Percentiles rank a stretch among this genome's conserved stretches.
Evolutionary conservation across 1,284 basidiomycete genomes (phyloP).

Genomic region (Cryptococcus sp.): DNA sequence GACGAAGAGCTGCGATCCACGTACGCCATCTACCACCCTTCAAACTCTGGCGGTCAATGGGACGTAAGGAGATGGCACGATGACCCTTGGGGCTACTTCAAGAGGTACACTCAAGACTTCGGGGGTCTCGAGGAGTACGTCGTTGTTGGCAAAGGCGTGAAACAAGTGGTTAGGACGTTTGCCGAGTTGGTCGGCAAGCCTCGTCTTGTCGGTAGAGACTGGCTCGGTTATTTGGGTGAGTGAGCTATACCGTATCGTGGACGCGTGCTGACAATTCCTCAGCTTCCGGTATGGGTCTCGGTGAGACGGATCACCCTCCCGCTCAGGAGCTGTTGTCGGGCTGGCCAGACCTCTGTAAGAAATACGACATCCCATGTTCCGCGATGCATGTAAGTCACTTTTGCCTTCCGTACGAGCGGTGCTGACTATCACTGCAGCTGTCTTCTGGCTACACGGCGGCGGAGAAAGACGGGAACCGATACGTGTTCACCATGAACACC

Average conservation of each 20-base stretch:
- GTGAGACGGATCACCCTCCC: slow-evolving; percentile 51
- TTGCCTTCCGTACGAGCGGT: neutral
- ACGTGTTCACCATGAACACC: slow-evolving; percentile 55
- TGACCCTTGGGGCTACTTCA: slow-evolving; percentile 55
- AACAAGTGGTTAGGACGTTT: slow-evolving; percentile 45
- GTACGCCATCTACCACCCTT: slow-evolving; percentile 53
- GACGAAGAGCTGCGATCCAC: slow-evolving; percentile 37
- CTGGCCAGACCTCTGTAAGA: slow-evolving; percentile 53
- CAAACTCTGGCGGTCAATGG: slow-evolving; percentile 52
- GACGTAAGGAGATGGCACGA: slow-evolving; percentile 52
- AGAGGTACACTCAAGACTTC: slow-evolving; percentile 51
- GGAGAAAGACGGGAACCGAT: slow-evolving; percentile 48
- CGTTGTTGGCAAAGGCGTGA: slow-evolving; percentile 47
- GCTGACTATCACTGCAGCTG: slow-evolving; percentile 27
- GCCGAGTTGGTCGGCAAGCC: slow-evolving; percentile 51
- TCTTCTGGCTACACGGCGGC: slow-evolving; percentile 55
- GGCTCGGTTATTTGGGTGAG: slow-evolving; percentile 53
- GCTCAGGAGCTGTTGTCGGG: slow-evolving; percentile 53
- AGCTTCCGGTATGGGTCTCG: slow-evolving; percentile 53
- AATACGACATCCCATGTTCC: slow-evolving; percentile 55
- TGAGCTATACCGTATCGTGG: neutral
- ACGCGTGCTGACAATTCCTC: slow-evolving; percentile 1
- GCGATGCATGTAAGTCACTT: slow-evolving; percentile 39
- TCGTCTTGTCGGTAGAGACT: slow-evolving; percentile 52
- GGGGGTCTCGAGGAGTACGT: slow-evolving; percentile 55